Evolutionary conservation across 306 rosid genomes (phyloP).

Genomic region (Prunus salicina): DNA sequence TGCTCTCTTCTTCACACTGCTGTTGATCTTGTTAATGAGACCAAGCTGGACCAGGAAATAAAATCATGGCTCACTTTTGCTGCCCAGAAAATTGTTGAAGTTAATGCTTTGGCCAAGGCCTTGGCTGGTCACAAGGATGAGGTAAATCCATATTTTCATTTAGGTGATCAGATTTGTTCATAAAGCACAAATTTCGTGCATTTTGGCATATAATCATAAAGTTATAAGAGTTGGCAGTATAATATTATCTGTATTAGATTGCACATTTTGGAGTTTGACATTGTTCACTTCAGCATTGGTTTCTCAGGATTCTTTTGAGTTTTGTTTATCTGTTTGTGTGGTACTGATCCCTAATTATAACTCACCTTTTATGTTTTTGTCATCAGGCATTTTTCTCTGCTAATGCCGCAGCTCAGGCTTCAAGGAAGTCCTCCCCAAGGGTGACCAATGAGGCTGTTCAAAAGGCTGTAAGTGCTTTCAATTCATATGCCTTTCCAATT

Average conservation of each 20-base stretch:
- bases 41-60: slow-evolving; percentile 82
- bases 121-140: slow-evolving; percentile 71
- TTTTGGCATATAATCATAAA: neutral
- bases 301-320: neutral
- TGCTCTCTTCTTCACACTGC: slow-evolving; percentile 91
- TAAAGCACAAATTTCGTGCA: neutral
- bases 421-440: slow-evolving; percentile 82
- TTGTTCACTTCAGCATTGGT: neutral
- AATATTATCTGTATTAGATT: neutral
- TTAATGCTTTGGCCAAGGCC: slow-evolving; percentile 82
- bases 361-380: slow-evolving; percentile 23
- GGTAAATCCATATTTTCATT: slow-evolving; percentile 34
- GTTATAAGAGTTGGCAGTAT: neutral
- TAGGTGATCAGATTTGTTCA: neutral
- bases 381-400: slow-evolving; percentile 67
- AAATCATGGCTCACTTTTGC: slow-evolving; percentile 95
- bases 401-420: slow-evolving; percentile 70
- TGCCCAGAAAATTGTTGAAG: slow-evolving; percentile 87
- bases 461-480: slow-evolving; percentile 71
- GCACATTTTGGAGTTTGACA: neutral
- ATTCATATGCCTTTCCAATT: slow-evolving; percentile 5
- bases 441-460: slow-evolving; percentile 84
- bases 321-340: neutral
- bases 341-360: neutral
- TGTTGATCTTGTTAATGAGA: slow-evolving; percentile 84